Percentiles rank a stretch among this genome's conserved stretches.
phyloP scores from a whole-genome alignment of 768 basidiomycete genomes.

The Rhodocollybia butyracea region DNA sequence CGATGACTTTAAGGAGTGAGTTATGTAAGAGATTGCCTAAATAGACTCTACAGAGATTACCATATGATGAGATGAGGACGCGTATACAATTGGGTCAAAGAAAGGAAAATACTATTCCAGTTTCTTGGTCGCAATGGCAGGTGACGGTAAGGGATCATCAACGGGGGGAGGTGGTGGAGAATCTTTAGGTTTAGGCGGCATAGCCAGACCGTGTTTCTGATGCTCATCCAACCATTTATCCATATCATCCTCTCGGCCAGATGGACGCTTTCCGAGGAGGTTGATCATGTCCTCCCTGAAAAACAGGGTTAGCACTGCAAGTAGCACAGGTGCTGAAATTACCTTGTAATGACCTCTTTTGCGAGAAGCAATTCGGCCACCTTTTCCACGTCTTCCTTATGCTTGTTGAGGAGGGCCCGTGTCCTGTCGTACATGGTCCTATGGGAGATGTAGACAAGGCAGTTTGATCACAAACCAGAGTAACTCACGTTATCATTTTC shows the following conservation, averaged over 20 bases:
- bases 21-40: no score
- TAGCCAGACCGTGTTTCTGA: conserved; percentile 46
- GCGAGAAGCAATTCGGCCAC: conserved; percentile 88
- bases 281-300: conserved; percentile 83
- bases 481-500: conserved; percentile 82
- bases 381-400: conserved; percentile 88
- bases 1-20: no score
- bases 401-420: conserved; percentile 71
- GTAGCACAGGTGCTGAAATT: conserved; percentile 19
- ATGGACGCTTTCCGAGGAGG: conserved; percentile 80
- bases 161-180: conserved; percentile 43
- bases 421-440: conserved; percentile 84
- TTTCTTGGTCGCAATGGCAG: conserved; percentile 42
- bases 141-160: conserved; percentile 46
- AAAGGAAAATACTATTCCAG: conserved; percentile 23
- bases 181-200: conserved; percentile 38
- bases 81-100: conserved; percentile 6
- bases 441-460: conserved; percentile 7
- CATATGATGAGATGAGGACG: not conserved
- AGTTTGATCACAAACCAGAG: not conserved
- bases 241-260: conserved; percentile 85
- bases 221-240: conserved; percentile 95
- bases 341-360: conserved; percentile 96
- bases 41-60: not conserved
- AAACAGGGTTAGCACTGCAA: conserved; percentile 6